Evolutionary conservation across 108 stramenopile genomes (phyloP).

Genomic region (Skeletonema menzelii): DNA sequence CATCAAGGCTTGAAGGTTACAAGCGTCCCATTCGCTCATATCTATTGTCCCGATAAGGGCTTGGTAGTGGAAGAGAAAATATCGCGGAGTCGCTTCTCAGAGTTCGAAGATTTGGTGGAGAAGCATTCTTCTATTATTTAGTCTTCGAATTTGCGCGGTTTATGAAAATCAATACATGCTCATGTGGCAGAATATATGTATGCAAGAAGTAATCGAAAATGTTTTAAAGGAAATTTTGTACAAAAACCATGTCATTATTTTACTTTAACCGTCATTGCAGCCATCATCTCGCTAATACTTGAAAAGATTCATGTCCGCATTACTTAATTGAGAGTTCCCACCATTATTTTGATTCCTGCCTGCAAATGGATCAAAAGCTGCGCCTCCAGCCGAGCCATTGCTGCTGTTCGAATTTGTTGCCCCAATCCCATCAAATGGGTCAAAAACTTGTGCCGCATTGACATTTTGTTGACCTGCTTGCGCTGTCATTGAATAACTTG

Average conservation of each 20-base stretch:
- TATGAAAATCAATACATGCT: too few species aligned
- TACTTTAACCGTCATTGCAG: neutral
- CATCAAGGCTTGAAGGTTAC: slow-evolving; percentile 72
- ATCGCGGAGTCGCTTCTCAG: slow-evolving; percentile 40
- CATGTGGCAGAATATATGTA: neutral
- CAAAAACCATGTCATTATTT: neutral
- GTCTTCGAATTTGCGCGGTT: too few species aligned
- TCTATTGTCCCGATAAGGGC: slow-evolving; percentile 64
- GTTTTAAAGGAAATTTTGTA: neutral
- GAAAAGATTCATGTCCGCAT: slow-evolving; percentile 49
- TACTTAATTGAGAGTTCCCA: slow-evolving; percentile 8
- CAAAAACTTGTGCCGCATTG: slow-evolving; percentile 23
- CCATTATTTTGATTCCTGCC: slow-evolving; percentile 9
- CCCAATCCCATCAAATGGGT: slow-evolving; percentile 42
- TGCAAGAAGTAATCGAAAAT: neutral
- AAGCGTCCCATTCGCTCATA: slow-evolving; percentile 61
- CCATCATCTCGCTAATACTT: slow-evolving; percentile 42
- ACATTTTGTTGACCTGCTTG: slow-evolving; percentile 2
- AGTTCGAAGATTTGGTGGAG: slow-evolving; percentile 30
- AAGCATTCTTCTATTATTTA: slow-evolving; percentile 13
- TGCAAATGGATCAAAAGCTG: slow-evolving; percentile 32
- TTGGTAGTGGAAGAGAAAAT: slow-evolving; percentile 66
- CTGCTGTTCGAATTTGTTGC: slow-evolving; percentile 1
- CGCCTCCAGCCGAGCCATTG: neutral
- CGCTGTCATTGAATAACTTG: slow-evolving; percentile 11